Percentiles rank a stretch among this genome's conserved stretches.
phyloP scores from a whole-genome alignment of 495 filamentous ascomycete genomes.

The Talaromyces proteolyticus region DNA sequence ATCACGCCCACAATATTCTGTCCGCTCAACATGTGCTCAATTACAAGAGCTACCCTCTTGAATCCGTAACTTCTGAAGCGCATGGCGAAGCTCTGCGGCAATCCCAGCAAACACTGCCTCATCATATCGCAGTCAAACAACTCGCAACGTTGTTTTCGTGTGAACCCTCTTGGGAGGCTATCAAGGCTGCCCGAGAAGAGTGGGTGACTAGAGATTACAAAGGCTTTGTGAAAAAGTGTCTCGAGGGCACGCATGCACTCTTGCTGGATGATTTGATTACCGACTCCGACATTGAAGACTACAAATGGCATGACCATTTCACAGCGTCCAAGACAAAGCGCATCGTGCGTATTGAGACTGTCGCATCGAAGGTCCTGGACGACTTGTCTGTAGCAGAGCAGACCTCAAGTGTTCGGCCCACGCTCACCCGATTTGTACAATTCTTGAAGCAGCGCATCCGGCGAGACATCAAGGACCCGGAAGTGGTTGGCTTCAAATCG shows the following conservation, averaged over 20 bases:
- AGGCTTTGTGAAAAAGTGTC: conserved; percentile 55
- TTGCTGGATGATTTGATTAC: conserved; percentile 76
- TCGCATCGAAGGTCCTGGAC: conserved; percentile 61
- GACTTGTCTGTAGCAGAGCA: conserved; percentile 24
- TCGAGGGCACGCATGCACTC: conserved; percentile 69
- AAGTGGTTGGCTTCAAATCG: conserved; percentile 80
- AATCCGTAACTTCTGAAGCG: conserved; percentile 71
- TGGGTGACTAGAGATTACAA: conserved; percentile 50
- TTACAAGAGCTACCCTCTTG: conserved; percentile 33
- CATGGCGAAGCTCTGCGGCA: conserved; percentile 58
- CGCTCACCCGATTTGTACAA: conserved; percentile 32
- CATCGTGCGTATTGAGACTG: conserved; percentile 78
- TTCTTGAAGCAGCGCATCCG: conserved; percentile 44
- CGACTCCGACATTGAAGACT: conserved; percentile 51
- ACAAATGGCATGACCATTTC: conserved; percentile 66
- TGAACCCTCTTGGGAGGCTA: conserved; percentile 51
- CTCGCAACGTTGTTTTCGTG: conserved; percentile 58
- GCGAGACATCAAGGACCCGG: conserved; percentile 50
- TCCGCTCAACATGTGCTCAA: conserved; percentile 24
- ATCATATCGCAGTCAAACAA: conserved; percentile 65
- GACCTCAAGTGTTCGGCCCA: conserved; percentile 13
- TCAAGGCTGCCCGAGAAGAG: conserved; percentile 52
- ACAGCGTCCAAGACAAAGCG: conserved; percentile 56
- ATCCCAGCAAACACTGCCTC: conserved; percentile 54
- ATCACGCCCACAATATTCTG: conserved; percentile 81